Percentiles rank a stretch among this genome's conserved stretches.
phyloP scores from a whole-genome alignment of 2,329 filamentous ascomycete genomes.

The Periconia digitata region DNA sequence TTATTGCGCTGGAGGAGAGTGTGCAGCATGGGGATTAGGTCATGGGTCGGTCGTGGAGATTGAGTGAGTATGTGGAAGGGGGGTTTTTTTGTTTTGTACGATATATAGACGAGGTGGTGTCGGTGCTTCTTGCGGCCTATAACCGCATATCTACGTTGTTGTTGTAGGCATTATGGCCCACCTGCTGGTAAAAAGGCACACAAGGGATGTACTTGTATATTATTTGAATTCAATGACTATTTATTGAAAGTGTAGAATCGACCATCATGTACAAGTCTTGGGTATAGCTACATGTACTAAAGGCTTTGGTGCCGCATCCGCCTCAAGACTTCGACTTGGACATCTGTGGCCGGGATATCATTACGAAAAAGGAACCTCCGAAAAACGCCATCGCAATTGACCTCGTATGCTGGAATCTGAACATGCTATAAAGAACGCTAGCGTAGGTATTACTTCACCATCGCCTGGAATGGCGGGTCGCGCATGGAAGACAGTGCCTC shows the following conservation, averaged over 20 bases:
- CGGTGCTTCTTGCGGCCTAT: background rate
- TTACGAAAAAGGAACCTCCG: background rate
- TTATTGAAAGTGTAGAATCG: too few relatives aligned
- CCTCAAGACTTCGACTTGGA: background rate
- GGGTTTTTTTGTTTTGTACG: background rate
- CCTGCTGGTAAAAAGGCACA: too few relatives aligned
- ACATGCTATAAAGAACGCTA: background rate
- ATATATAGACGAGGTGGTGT: background rate
- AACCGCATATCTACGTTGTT: too few relatives aligned
- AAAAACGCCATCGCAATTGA: background rate
- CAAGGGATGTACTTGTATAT: too few relatives aligned
- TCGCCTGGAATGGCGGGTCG: slow-evolving; percentile 22
- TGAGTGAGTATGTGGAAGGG: background rate
- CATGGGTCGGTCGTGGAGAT: background rate
- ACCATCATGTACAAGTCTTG: too few relatives aligned
- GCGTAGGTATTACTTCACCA: slow-evolving; percentile 9
- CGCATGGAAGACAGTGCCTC: slow-evolving; percentile 47
- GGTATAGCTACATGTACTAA: too few relatives aligned
- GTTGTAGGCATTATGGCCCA: too few relatives aligned
- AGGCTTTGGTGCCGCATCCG: background rate
- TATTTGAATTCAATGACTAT: too few relatives aligned
- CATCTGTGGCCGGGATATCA: background rate
- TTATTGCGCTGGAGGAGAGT: slow-evolving; percentile 54
- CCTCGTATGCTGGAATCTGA: too few relatives aligned
- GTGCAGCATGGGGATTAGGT: slow-evolving; percentile 52